phyloP scores from a whole-genome alignment of 495 filamentous ascomycete species.

The Monascus purpureus region DNA sequence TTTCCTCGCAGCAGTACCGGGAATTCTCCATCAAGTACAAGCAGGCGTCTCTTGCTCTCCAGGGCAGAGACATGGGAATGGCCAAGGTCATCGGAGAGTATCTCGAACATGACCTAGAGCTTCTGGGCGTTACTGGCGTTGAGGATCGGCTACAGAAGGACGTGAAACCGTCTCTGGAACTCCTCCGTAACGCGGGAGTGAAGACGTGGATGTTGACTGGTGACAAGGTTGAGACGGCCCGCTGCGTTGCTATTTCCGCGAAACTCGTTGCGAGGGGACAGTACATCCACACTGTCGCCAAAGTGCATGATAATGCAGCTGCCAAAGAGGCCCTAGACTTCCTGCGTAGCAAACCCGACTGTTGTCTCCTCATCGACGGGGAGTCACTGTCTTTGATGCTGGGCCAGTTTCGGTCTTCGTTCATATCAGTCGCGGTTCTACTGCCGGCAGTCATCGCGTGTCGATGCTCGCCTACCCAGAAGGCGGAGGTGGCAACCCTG shows the following conservation, averaged over 20 bases:
- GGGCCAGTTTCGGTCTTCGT: constrained; percentile 62
- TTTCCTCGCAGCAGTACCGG: constrained; percentile 61
- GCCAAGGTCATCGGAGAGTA: constrained; percentile 62
- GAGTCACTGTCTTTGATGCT: constrained; percentile 77
- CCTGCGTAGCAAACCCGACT: constrained; percentile 71
- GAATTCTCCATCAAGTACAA: constrained; percentile 66
- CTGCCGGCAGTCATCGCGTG: constrained; percentile 91
- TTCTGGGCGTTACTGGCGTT: constrained; percentile 92
- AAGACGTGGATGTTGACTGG: constrained; percentile 99
- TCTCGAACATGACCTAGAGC: constrained; percentile 78
- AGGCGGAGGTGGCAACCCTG: constrained; percentile 80
- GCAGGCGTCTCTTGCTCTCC: constrained; percentile 66
- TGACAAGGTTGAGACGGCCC: constrained; percentile 96
- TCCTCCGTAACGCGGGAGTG: constrained; percentile 95
- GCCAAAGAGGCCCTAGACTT: constrained; percentile 81
- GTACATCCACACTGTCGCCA: constrained; percentile 87
- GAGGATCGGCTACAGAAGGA: constrained; percentile 93
- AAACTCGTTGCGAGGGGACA: constrained; percentile 92
- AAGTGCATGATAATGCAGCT: constrained; percentile 39
- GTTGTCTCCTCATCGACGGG: constrained; percentile 90
- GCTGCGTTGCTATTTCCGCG: constrained; percentile 87
- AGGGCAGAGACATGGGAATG: constrained; percentile 67
- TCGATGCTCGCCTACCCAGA: constrained; percentile 93
- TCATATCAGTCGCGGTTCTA: constrained; percentile 76
- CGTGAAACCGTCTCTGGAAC: constrained; percentile 87